Evolutionary conservation across 306 rosid genomes (phyloP), one percentile per base, ranked within the genome.

Genomic region (Rosa chinensis): DNA sequence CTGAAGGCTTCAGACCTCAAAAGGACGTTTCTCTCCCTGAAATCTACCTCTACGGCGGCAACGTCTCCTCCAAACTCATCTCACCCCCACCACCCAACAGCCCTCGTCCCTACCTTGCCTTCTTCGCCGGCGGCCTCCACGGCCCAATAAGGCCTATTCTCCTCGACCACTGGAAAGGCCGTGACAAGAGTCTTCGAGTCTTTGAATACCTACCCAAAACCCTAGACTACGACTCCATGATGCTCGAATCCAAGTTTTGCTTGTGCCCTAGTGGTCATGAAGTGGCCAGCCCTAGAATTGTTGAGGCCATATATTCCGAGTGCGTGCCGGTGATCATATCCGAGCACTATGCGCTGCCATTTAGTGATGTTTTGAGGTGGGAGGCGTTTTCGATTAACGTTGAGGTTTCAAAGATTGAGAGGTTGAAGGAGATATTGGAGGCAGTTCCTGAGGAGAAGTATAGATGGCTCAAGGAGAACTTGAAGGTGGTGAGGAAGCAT

Each of bases 201-300:
- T 80, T 82, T 42, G 93, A 92, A 58, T 92, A 92, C 89, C 96
- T 94, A 43, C 93, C 98, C 4, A 80, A 84, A 79, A 47, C 68
- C 66, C 25, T 77, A 1, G 89, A 89, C 83, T 94, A 94, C 78
- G 77, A 89, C 79, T 85, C 96, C 66, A 84, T 86, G 44, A 87
- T 94, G 97, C 88, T 94, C 4, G 23, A 74, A 49, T 92, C 98
- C 75, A 94, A 84, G 87, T 94, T 88, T 40, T 92, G 94, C 49
- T 85, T 94, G 5, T 94, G 97, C 74, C 98, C 98, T 1, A 94
- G 97, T 53, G 97, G 97, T 56, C 75, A 82, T 58, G 98, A 94
- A 78, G 97, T 92, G 79, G 97, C 97, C 25, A 94, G 97, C 82
- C 98, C 97, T 0, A 90, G 98, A 79, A 82, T 94, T 8, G 94